Conservation (phyloP, 1,284 basidiomycete genomes). For the Gastroboletus turbinatus region DNA sequence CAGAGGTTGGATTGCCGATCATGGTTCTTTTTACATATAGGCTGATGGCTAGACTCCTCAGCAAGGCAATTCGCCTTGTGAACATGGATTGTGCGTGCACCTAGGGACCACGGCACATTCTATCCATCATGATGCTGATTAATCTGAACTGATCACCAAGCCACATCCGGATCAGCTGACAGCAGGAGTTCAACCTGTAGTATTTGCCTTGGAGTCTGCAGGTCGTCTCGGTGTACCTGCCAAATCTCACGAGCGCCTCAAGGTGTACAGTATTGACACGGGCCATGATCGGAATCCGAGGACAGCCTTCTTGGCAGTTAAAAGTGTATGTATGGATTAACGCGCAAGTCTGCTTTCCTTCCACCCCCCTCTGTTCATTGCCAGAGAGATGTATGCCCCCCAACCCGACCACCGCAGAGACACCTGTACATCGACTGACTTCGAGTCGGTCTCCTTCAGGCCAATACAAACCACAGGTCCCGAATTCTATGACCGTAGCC, state of each 20-base stretch:
- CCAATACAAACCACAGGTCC: slow-evolving; percentile 25
- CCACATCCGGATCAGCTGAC: not conserved
- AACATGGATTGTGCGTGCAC: not conserved
- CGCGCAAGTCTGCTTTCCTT: not conserved
- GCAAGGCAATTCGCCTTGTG: not conserved
- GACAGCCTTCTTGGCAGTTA: not conserved
- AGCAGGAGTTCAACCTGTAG: not conserved
- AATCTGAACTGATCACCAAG: not conserved
- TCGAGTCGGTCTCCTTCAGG: slow-evolving; percentile 26
- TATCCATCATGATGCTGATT: not conserved
- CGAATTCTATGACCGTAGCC: slow-evolving; percentile 33
- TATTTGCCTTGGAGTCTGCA: not conserved
- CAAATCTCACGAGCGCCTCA: not conserved
- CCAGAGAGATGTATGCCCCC: slow-evolving; percentile 10
- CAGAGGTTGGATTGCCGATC: not conserved
- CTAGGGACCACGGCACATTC: not conserved
- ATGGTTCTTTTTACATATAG: not conserved
- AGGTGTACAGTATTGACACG: not conserved
- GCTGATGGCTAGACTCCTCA: not conserved
- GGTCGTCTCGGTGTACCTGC: slow-evolving; percentile 4
- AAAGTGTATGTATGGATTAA: not conserved
- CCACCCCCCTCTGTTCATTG: not conserved
- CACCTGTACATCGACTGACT: slow-evolving; percentile 19
- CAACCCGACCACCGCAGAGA: not conserved
- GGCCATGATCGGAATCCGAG: slow-evolving; percentile 15